Evolutionary conservation across 2,329 filamentous ascomycete species (phyloP).

Genomic region (Pseudogymnoascus sp.): DNA sequence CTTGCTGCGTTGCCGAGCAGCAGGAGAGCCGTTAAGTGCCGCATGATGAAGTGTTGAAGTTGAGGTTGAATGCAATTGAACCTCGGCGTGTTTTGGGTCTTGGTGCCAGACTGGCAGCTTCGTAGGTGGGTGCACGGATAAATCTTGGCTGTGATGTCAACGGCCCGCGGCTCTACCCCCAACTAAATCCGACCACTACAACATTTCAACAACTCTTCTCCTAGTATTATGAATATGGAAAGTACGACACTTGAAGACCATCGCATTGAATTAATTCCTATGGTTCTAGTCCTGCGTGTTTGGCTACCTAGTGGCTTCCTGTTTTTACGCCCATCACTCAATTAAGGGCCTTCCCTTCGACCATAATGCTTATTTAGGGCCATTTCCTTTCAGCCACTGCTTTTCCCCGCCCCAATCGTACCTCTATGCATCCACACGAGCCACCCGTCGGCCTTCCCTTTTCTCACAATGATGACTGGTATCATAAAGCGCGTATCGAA

Average conservation of each 20-base stretch:
- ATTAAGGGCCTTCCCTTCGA: background rate
- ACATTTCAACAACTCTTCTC: background rate
- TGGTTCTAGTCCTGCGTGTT: background rate
- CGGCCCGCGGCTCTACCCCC: background rate
- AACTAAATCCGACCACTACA: background rate
- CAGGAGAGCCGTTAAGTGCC: constrained; percentile 13
- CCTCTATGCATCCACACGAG: background rate
- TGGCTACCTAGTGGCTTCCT: constrained; percentile 6
- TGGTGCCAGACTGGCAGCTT: constrained; percentile 5
- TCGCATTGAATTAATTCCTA: background rate
- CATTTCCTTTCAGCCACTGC: background rate
- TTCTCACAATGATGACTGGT: background rate
- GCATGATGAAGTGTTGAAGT: background rate
- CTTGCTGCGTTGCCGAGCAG: constrained; percentile 25
- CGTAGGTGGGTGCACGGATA: constrained; percentile 1
- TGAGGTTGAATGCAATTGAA: constrained; percentile 4
- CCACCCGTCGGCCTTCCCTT: background rate
- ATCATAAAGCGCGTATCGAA: constrained; percentile 7
- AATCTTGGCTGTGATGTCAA: constrained; percentile 8
- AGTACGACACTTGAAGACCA: background rate
- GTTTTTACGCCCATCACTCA: background rate
- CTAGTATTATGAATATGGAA: background rate
- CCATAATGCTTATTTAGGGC: background rate
- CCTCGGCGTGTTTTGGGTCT: background rate
- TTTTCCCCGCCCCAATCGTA: background rate